phyloP scores from a whole-genome alignment of 345 rosid genomes.

The Pistacia integerrima region DNA sequence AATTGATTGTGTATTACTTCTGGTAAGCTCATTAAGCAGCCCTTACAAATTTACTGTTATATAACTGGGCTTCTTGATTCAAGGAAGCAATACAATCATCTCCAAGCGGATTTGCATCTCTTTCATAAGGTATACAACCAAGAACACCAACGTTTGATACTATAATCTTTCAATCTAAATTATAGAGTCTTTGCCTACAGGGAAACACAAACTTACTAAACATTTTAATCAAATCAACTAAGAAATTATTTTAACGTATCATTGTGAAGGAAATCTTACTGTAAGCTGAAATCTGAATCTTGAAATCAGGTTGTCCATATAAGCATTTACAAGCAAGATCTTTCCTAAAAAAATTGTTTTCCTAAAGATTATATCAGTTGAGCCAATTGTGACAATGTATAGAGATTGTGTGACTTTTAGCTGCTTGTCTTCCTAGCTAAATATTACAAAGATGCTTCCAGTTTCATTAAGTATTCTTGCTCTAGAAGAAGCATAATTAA shows the following conservation, averaged over 20 bases:
- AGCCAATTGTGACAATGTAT: not conserved
- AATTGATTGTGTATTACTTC: too few species aligned
- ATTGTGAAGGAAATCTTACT: not conserved
- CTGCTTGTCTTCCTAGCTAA: not conserved
- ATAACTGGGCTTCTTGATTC: too few species aligned
- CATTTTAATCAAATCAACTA: not conserved
- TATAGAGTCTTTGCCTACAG: conserved; percentile 24
- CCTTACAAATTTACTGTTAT: too few species aligned
- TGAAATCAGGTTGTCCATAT: not conserved
- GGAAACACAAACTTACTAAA: not conserved
- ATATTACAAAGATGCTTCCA: not conserved
- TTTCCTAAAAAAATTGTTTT: not conserved
- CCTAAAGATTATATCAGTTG: not conserved
- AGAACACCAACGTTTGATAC: too few species aligned
- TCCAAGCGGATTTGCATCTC: too few species aligned
- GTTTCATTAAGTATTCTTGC: conserved; percentile 12
- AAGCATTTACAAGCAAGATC: not conserved
- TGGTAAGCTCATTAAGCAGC: too few species aligned
- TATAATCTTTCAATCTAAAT: not conserved
- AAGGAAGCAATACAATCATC: too few species aligned
- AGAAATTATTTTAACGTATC: not conserved
- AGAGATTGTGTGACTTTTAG: too few species aligned
- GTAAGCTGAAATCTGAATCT: conserved; percentile 13
- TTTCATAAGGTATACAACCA: too few species aligned
- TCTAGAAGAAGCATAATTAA: conserved; percentile 19